These are phyloP conservation scores for Luvunga scandens DNA, from an alignment of 345 rosid species.

Conservation along the genomic window DNA sequence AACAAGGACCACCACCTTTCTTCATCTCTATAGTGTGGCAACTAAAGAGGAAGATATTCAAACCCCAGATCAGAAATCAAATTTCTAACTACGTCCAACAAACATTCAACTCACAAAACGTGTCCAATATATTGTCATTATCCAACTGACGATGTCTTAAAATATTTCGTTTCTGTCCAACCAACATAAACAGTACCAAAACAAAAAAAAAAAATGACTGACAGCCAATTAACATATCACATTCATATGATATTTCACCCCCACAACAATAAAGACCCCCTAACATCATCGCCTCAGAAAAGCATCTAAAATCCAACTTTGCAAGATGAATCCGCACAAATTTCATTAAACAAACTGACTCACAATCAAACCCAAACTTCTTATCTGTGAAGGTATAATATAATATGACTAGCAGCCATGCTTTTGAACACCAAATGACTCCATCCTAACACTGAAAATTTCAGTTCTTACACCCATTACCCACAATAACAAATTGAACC, in stretches of 20 bases:
- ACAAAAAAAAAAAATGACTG: neutral
- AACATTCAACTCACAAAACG: neutral
- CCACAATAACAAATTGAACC: conserved; percentile 1
- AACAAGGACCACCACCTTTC: neutral
- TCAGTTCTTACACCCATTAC: neutral
- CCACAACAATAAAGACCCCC: neutral
- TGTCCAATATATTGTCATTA: neutral
- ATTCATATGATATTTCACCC: neutral
- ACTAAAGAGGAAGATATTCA: neutral
- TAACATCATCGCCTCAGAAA: neutral
- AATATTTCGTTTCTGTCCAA: neutral
- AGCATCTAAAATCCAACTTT: conserved; percentile 3
- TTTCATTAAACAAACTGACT: neutral
- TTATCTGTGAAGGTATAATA: neutral
- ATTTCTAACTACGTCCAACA: neutral
- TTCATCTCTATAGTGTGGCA: neutral
- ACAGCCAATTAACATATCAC: neutral
- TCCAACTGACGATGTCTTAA: neutral
- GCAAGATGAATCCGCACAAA: neutral
- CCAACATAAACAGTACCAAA: neutral
- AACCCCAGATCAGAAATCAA: neutral
- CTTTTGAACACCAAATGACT: neutral
- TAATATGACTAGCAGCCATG: neutral
- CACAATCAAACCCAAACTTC: neutral
- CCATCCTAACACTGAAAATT: neutral